These are phyloP conservation scores for Eimeria acervulina DNA, from an alignment of 169 alveolate genomes.

Conservation along the genomic window DNA sequence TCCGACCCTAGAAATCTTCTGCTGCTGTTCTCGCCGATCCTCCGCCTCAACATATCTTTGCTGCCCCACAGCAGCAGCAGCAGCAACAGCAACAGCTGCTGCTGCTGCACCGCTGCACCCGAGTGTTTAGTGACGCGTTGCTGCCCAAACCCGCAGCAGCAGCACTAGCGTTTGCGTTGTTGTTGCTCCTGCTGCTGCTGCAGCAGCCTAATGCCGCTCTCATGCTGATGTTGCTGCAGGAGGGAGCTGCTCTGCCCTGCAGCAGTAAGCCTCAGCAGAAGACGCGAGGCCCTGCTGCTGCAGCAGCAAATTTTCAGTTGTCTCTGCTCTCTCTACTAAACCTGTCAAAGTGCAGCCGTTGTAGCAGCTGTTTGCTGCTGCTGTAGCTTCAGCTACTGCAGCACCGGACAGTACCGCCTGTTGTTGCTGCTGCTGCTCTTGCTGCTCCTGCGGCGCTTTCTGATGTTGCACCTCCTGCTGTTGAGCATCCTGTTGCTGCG, in stretches of 20 bases:
- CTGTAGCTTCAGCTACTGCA: constrained; percentile 26
- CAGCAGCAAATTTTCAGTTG: background rate
- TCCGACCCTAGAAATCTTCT: background rate
- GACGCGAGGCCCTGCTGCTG: background rate
- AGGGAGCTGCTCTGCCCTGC: constrained; percentile 26
- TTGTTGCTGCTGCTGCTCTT: background rate
- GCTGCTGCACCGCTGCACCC: background rate
- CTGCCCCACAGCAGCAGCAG: constrained; percentile 3
- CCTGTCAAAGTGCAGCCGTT: background rate
- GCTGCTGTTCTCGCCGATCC: background rate
- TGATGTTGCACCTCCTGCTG: background rate
- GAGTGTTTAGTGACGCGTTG: too few species aligned
- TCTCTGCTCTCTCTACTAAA: background rate
- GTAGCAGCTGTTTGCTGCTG: constrained; percentile 49
- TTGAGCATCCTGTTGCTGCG: background rate
- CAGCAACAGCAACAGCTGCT: background rate
- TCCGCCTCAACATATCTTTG: too few species aligned
- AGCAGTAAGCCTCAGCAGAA: background rate
- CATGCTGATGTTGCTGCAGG: background rate
- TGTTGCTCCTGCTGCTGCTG: background rate
- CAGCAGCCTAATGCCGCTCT: too few species aligned
- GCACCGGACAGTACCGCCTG: background rate
- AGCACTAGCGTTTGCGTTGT: too few species aligned
- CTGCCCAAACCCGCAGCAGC: too few species aligned
- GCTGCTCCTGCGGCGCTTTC: too few species aligned